Evolutionary conservation across 1,139 yeast species (phyloP).

Genomic region (Candida tropicalis): DNA sequence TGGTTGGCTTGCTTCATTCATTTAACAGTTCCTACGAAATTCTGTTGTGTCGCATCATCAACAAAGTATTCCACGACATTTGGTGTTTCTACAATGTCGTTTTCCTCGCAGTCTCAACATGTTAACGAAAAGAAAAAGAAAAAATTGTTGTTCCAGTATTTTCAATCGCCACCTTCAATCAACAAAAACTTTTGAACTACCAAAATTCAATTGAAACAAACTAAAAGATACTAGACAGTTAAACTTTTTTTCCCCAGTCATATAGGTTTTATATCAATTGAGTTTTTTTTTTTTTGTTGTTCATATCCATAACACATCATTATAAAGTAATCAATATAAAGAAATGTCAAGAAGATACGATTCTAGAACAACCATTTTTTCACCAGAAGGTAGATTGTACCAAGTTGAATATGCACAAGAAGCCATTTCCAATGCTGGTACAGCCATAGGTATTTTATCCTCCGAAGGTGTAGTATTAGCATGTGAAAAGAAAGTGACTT

Average conservation of each 20-base stretch:
- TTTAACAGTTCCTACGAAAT: no score
- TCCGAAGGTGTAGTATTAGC: constrained; percentile 94
- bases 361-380: constrained; percentile 96
- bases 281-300: not conserved
- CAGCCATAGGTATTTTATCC: constrained; percentile 93
- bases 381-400: constrained; percentile 97
- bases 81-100: not conserved
- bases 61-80: not conserved
- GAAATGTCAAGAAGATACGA: constrained; percentile 70
- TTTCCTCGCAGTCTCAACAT: not conserved
- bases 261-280: not conserved
- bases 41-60: not conserved
- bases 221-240: not conserved
- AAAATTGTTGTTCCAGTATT: not conserved
- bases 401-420: constrained; percentile 97
- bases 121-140: not conserved
- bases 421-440: constrained; percentile 97
- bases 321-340: constrained; percentile 33
- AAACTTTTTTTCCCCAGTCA: no score
- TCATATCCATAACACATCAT: not conserved
- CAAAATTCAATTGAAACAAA: constrained; percentile 1
- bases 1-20: no score
- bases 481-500: constrained; percentile 93
- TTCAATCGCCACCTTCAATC: constrained; percentile 1
- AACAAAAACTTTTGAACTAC: not conserved